Evolutionary conservation across 257 asterid species (phyloP).

Genomic region (Hygrophila difformis): DNA sequence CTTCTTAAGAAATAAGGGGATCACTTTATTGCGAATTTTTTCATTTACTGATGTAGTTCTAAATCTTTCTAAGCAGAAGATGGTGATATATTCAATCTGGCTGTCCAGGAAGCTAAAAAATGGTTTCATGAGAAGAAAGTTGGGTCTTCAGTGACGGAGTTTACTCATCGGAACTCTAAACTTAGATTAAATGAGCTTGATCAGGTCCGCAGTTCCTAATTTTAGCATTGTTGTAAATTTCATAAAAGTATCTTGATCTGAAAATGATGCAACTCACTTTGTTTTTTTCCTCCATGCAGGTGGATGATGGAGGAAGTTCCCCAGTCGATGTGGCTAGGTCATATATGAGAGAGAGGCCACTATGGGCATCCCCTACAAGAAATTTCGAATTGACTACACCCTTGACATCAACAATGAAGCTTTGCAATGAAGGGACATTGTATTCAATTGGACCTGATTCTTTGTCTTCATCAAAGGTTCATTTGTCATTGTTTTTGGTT

Average conservation of each 20-base stretch:
- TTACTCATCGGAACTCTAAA: conserved; percentile 27
- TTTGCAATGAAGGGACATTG: conserved; percentile 38
- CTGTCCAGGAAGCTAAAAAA: conserved; percentile 64
- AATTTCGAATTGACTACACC: conserved; percentile 46
- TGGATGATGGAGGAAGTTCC: conserved; percentile 48
- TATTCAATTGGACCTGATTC: conserved; percentile 39
- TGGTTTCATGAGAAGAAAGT: conserved; percentile 70
- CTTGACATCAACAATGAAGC: conserved; percentile 29
- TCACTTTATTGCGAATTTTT: conserved; percentile 3
- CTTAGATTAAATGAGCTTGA: conserved; percentile 22
- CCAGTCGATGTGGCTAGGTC: conserved; percentile 71
- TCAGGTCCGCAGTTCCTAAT: conserved; percentile 26
- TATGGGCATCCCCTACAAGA: conserved; percentile 62
- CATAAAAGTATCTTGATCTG: conserved; percentile 12
- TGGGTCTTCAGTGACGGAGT: conserved; percentile 32
- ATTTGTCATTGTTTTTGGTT: conserved; percentile 6
- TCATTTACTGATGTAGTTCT: conserved; percentile 10
- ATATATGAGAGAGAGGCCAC: conserved; percentile 66
- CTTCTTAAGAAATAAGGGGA: conserved; percentile 10
- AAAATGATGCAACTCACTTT: conserved; percentile 14
- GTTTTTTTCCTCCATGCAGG: conserved; percentile 30
- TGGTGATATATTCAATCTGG: conserved; percentile 33
- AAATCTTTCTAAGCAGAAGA: conserved; percentile 32
- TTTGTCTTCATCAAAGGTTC: conserved; percentile 56
- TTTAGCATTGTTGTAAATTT: conserved; percentile 9